These are phyloP conservation scores for Alternaria alternata DNA, from an alignment of 2,329 filamentous ascomycete species.

Conservation along the genomic window DNA sequence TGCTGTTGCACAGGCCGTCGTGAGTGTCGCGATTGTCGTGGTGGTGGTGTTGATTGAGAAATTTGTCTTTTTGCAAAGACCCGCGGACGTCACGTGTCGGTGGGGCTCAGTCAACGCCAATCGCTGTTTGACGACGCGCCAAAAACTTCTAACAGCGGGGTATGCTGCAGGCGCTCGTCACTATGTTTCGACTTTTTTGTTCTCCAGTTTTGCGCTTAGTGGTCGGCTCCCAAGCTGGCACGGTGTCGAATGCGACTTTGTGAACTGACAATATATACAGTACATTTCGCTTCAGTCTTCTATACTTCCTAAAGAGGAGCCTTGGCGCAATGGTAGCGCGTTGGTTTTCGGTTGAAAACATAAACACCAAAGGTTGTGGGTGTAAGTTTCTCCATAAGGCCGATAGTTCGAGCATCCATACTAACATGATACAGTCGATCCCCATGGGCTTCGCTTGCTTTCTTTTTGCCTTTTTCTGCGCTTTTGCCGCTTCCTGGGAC, in stretches of 20 bases:
- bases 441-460: constrained; percentile 19
- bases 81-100: neutral
- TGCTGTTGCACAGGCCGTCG: neutral
- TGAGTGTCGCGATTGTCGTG: neutral
- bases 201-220: neutral
- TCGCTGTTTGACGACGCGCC: neutral
- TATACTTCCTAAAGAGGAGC: constrained; percentile 22
- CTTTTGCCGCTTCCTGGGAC: neutral
- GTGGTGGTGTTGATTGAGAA: neutral
- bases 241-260: neutral
- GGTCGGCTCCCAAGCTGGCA: neutral
- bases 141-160: neutral
- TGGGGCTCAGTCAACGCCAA: neutral
- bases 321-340: constrained; percentile 39
- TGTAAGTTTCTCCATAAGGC: constrained; percentile 5
- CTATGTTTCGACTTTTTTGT: neutral
- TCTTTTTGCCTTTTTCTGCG: constrained; percentile 15
- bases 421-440: constrained; percentile 14
- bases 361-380: constrained; percentile 35
- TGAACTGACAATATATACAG: neutral
- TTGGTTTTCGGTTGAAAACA: constrained; percentile 34
- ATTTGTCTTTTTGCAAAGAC: neutral
- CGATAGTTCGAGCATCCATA: neutral
- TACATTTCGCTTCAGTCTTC: constrained; percentile 9
- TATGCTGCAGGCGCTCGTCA: constrained; percentile 6